Percentiles rank a stretch among this genome's conserved stretches.
Conservation (phyloP, 495 filamentous ascomycete genomes). For the Penicillium subrubescens region DNA sequence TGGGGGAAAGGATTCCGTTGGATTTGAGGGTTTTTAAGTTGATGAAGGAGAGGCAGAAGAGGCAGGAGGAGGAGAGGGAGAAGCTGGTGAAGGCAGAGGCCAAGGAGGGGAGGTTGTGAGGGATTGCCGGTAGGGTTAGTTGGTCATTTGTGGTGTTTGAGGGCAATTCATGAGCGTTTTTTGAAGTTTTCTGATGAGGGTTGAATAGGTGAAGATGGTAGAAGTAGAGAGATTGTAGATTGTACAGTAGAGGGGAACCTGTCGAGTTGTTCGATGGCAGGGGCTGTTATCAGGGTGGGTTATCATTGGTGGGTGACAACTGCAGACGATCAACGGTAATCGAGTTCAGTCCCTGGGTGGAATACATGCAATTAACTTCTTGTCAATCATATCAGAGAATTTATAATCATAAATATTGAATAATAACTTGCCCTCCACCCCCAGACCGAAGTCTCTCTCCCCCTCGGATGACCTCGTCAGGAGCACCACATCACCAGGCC, state of each 20-base stretch:
- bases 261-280: not conserved
- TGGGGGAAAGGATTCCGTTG: conserved; percentile 73
- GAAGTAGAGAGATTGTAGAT: too few relatives aligned
- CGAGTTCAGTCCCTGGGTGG: not conserved
- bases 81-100: conserved; percentile 7
- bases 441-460: not conserved
- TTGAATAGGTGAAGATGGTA: not conserved
- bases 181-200: not conserved
- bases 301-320: not conserved
- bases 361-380: not conserved
- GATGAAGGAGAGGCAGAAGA: conserved; percentile 35
- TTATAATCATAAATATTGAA: not conserved
- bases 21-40: conserved; percentile 64
- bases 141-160: not conserved
- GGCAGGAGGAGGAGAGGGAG: conserved; percentile 19
- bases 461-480: conserved; percentile 16
- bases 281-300: not conserved
- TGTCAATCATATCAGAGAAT: not conserved
- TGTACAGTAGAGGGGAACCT: not conserved
- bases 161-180: not conserved
- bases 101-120: not conserved
- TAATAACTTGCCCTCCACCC: not conserved
- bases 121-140: not conserved
- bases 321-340: not conserved
- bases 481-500: not conserved